Evolutionary conservation across 495 filamentous ascomycete genomes (phyloP).

Genomic region (Trichoderma parareesei): DNA sequence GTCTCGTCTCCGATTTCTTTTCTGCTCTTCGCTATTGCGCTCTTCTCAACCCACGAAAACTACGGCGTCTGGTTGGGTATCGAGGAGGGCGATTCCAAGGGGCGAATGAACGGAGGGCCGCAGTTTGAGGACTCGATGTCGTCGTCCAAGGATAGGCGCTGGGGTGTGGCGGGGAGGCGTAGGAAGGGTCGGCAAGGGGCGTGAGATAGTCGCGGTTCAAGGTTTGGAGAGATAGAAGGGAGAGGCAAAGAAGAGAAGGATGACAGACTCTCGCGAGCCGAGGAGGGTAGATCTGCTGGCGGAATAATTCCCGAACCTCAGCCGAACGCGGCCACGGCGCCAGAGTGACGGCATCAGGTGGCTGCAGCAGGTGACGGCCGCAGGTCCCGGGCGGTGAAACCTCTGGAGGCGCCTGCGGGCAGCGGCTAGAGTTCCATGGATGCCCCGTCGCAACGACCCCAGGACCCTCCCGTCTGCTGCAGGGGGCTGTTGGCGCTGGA

Average conservation of each 20-base stretch:
- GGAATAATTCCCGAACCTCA: conserved; percentile 1
- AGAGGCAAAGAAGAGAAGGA: not conserved
- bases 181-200: not conserved
- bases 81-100: not conserved
- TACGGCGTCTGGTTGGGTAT: not conserved
- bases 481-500: not conserved
- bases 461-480: not conserved
- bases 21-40: not conserved
- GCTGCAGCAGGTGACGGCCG: conserved; percentile 8
- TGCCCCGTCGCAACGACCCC: not conserved
- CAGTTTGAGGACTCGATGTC: not conserved
- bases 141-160: not conserved
- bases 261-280: not conserved
- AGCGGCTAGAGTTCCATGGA: not conserved
- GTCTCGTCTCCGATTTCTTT: too few relatives aligned
- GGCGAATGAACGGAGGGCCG: not conserved
- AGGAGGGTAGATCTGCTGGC: not conserved
- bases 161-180: not conserved
- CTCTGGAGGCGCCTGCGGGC: not conserved
- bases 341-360: conserved; percentile 4
- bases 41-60: not conserved
- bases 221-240: too few relatives aligned
- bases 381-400: not conserved
- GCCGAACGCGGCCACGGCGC: not conserved
- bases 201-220: not conserved